These are phyloP conservation scores for Leucoagaricus sp. DNA, from an alignment of 1,284 basidiomycete species.

Conservation along the genomic window DNA sequence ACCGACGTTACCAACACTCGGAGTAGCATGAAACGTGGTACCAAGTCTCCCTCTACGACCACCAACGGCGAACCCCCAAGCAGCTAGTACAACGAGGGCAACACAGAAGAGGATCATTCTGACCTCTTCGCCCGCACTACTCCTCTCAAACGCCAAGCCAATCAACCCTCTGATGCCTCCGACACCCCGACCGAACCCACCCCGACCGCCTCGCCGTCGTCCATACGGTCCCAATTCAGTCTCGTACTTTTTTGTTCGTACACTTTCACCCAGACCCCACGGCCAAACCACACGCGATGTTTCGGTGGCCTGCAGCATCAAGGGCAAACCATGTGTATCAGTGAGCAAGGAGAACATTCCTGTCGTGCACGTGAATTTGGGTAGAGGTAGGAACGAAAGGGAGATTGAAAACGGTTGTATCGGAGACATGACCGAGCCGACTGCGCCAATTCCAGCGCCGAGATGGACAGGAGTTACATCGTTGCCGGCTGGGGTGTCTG, in stretches of 20 bases:
- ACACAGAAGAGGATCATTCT: constrained; percentile 59
- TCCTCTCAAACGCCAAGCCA: constrained; percentile 54
- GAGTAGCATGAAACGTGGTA: not conserved
- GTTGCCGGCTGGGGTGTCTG: not conserved
- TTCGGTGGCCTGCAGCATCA: constrained; percentile 38
- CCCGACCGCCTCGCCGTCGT: constrained; percentile 33
- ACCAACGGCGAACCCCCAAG: constrained; percentile 48
- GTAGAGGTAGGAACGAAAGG: constrained; percentile 25
- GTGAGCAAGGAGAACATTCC: constrained; percentile 59
- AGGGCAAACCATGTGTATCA: constrained; percentile 48
- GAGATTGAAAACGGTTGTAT: constrained; percentile 34
- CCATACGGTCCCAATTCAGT: constrained; percentile 52
- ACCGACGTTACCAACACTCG: constrained; percentile 1
- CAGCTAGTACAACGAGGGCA: constrained; percentile 53
- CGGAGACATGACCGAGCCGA: constrained; percentile 19
- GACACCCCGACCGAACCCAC: constrained; percentile 12
- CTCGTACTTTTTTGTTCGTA: constrained; percentile 38
- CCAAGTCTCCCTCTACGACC: constrained; percentile 7
- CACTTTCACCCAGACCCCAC: constrained; percentile 41
- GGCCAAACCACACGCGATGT: constrained; percentile 40
- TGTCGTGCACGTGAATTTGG: constrained; percentile 27
- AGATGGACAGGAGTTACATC: constrained; percentile 5
- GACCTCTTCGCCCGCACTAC: constrained; percentile 68
- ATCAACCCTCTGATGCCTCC: constrained; percentile 34
- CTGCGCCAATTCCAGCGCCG: constrained; percentile 9